Evolutionary conservation across 163 green algal species (phyloP), one percentile per base, ranked within the genome.

Genomic region (Scenedesmus sp.): DNA sequence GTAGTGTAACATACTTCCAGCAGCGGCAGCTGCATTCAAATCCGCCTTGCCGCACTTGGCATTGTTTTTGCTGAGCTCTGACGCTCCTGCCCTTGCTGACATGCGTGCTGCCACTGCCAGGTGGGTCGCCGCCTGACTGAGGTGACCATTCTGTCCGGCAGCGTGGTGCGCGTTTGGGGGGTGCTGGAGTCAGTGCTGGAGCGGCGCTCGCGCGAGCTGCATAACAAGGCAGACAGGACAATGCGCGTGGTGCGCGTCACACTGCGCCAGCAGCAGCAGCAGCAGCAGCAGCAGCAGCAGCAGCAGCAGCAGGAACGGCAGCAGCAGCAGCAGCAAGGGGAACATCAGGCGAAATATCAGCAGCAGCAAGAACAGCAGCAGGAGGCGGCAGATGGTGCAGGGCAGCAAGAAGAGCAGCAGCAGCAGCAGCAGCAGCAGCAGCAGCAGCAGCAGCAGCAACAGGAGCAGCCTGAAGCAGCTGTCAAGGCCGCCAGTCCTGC

Each of bases 101-200:
- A n/a, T n/a, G n/a, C n/a, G n/a, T n/a, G n/a, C n/a, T n/a, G n/a
- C n/a, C n/a, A n/a, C n/a, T n/a, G n/a, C n/a, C 76, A 92, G 88
- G 57, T 76, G 13, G 90, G 90, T 10, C 23, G 60, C 4, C 90
- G 84, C 15, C 60, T 88, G 26, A 46, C 84, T 9, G 70, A 93
- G 20, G 95, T 98, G 34, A 97, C 94, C 15, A 92, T 99, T 20
- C 94, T 99, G 77, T 94, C 92, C 9, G 97, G 97, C 55, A 94
- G 90, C 56, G 95, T 99, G 55, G 96, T 99, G 70, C 94, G 97
- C 56, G 95, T 98, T 83, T 99, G 97, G 97, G 96, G 96, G 56
- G 90, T 94, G 15, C 94, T 99, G 86, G 97, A 99, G 93, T 82
- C 77, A n/a, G 94, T 98, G 56, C 94, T 99, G 86, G 79, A 92